Conservation (phyloP, 805 yeast genomes). For the Candida oleophila region DNA sequence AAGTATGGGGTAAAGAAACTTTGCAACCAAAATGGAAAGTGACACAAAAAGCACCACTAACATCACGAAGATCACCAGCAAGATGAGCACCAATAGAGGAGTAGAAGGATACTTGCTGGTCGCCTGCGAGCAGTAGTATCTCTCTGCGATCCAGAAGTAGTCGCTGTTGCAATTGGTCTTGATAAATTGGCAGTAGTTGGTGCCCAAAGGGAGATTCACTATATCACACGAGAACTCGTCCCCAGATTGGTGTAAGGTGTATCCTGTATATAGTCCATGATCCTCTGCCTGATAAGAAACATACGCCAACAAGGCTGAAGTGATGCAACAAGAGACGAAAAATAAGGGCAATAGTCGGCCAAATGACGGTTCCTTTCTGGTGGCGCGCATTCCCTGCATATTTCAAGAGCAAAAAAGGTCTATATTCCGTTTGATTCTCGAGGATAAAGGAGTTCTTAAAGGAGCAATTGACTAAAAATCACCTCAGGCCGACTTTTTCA, state of each 20-base stretch:
- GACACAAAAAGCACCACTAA: slow-evolving; percentile 18
- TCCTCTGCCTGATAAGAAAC: not conserved
- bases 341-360: not conserved
- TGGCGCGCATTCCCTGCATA: not conserved
- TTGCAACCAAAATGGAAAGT: slow-evolving; percentile 34
- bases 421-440: too few species aligned
- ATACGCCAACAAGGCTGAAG: not conserved
- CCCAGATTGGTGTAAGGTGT: not conserved
- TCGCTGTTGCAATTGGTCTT: slow-evolving; percentile 16
- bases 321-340: not conserved
- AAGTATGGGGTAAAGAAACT: slow-evolving; percentile 30
- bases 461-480: too few species aligned
- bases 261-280: not conserved
- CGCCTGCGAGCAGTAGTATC: slow-evolving; percentile 24
- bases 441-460: too few species aligned
- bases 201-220: not conserved
- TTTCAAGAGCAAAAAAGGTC: not conserved
- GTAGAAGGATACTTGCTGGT: not conserved
- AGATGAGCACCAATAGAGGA: not conserved
- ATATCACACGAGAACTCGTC: not conserved
- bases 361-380: not conserved
- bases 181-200: not conserved
- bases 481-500: too few species aligned
- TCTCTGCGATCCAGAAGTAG: slow-evolving; percentile 26
- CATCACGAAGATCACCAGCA: slow-evolving; percentile 4